Evolutionary conservation across 768 basidiomycete species (phyloP), one percentile per base, ranked within the genome.

Genomic region (Nidularia sp.): DNA sequence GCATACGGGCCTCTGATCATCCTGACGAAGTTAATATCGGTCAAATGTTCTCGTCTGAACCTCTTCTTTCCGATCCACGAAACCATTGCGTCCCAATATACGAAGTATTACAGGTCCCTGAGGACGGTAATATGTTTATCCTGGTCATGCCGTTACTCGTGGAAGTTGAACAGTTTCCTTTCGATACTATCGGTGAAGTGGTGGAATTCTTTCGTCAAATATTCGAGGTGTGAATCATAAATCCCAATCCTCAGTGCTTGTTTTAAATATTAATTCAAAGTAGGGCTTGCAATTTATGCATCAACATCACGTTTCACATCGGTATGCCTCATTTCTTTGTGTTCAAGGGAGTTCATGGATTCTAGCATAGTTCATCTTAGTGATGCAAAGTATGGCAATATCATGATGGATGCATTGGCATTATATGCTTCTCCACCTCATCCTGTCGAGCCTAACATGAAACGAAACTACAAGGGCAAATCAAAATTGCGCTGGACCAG

Each of bases 31-130:
- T 65, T 13, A 55, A 67, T 1, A 70, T 76, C 42, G 61, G 54
- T 0, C 48, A 25, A 49, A 55, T 65, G 60, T 55, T 65, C 52
- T 57, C 60, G 8, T 46, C 53, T 25, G 50, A 53, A 10, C 50
- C 54, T 9, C 48, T 59, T 8, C 34, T 47, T 1, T 34, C 33
- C 31, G 55, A 66, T 48, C 53, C 65, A 36, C 48, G 55, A 42
- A 77, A 74, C n/a, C 70, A 72, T 45, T 72, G 71, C 9, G 60
- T 68, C 2, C 70, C 68, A 0, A 34, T 74, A 6, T 59, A 58
- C 18, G 62, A 67, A 9, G 53, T 60, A 6, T 25, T 68, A 6
- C 46, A 53, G 8, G 41, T 60, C 6, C 61, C 60, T 8, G 57
- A 60, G 34, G 57, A 66, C 18, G 43, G 29, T 13, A 54, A 51